These are phyloP conservation scores for Ottelia alismoides DNA, from an alignment of 106 monocot species.

Conservation along the genomic window DNA sequence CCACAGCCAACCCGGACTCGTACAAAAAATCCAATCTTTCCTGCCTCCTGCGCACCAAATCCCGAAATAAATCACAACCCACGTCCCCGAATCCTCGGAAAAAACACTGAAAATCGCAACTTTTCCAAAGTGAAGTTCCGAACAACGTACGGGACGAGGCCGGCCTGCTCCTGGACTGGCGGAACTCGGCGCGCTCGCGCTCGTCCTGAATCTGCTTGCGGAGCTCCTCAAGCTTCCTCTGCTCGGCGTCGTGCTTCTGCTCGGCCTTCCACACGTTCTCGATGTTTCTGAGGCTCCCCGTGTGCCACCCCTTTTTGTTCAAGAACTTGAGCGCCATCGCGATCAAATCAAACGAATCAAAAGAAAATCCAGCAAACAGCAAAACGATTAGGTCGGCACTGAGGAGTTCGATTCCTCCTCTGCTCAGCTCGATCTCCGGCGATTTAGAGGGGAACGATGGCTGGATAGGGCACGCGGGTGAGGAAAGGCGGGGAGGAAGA, in stretches of 20 bases:
- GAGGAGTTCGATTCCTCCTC: too few relatives aligned
- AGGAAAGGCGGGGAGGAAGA: too few relatives aligned
- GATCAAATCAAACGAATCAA: too few relatives aligned
- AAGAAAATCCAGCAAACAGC: too few relatives aligned
- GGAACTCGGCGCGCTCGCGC: conserved; percentile 81
- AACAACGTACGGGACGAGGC: conserved; percentile 63
- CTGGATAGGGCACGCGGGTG: too few relatives aligned
- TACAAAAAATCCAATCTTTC: conserved; percentile 95
- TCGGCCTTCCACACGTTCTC: conserved; percentile 99
- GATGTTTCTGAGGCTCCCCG: conserved; percentile 91
- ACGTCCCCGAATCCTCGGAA: too few relatives aligned
- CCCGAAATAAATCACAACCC: conserved; percentile 3
- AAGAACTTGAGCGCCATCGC: conserved; percentile 96
- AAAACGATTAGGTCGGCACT: too few relatives aligned
- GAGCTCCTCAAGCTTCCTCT: conserved; percentile 88
- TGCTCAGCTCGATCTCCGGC: too few relatives aligned
- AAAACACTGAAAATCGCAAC: neutral
- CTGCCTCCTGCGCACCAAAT: conserved; percentile 59
- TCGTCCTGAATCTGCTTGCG: conserved; percentile 93
- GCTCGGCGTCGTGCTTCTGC: conserved; percentile 87
- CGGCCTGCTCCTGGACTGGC: conserved; percentile 78
- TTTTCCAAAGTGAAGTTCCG: neutral
- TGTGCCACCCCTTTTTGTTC: conserved; percentile 99
- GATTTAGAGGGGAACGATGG: too few relatives aligned
- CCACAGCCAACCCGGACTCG: conserved; percentile 86